These are phyloP conservation scores for Epichloe sibirici DNA, from an alignment of 2,329 filamentous ascomycete species.

Conservation along the genomic window DNA sequence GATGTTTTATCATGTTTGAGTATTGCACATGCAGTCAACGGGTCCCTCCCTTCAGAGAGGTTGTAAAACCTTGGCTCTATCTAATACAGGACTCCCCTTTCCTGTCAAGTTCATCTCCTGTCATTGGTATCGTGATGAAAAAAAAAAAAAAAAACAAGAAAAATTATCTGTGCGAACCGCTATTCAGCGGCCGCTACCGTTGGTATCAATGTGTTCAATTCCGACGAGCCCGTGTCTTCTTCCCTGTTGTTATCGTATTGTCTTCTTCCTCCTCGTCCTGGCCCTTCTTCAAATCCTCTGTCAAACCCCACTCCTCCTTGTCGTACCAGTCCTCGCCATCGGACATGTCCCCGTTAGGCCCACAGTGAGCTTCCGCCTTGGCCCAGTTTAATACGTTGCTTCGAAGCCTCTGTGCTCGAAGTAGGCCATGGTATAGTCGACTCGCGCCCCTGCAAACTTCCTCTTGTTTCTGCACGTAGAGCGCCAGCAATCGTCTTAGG, in stretches of 20 bases:
- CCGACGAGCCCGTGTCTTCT: conserved; percentile 48
- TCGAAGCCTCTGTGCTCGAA: conserved; percentile 60
- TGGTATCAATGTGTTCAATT: conserved; percentile 1
- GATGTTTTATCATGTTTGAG: no score
- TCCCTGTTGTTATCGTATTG: conserved; percentile 43
- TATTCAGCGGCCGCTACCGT: neutral
- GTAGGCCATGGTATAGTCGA: conserved; percentile 56
- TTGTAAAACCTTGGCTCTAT: no score
- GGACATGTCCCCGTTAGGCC: conserved; percentile 59
- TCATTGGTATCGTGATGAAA: neutral
- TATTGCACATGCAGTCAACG: no score
- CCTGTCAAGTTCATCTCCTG: neutral
- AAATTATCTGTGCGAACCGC: neutral
- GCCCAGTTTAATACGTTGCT: conserved; percentile 62
- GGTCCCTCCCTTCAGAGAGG: no score
- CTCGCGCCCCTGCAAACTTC: conserved; percentile 63
- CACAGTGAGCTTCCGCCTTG: conserved; percentile 64
- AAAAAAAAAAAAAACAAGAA: neutral
- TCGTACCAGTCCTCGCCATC: conserved; percentile 89
- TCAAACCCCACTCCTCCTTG: conserved; percentile 63
- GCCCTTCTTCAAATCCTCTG: conserved; percentile 67
- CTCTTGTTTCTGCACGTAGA: conserved; percentile 78
- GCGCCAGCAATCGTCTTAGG: conserved; percentile 57
- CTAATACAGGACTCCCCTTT: neutral
- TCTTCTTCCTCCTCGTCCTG: conserved; percentile 77